These are phyloP conservation scores for Vitis riparia DNA, from an alignment of 164 flowering plant genomes.

Conservation along the genomic window DNA sequence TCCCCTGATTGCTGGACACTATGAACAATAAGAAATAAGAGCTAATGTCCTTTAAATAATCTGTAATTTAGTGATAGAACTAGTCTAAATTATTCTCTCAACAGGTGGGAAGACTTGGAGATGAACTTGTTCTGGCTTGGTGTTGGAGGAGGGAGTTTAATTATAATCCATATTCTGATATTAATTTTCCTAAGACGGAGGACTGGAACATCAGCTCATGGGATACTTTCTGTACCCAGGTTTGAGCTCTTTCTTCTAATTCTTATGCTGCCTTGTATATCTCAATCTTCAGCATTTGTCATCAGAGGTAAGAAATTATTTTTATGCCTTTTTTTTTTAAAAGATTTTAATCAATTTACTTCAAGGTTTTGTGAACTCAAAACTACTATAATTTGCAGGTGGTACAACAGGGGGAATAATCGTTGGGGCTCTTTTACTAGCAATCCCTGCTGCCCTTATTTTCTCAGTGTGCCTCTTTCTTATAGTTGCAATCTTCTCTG, in stretches of 20 bases:
- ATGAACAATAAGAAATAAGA: background rate
- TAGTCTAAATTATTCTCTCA: background rate
- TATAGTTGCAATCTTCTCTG: conserved; percentile 35
- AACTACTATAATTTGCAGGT: conserved; percentile 26
- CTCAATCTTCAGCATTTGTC: conserved; percentile 58
- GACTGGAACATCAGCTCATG: conserved; percentile 35
- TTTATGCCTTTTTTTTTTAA: background rate
- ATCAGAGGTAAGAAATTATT: conserved; percentile 40
- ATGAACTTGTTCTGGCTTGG: conserved; percentile 72
- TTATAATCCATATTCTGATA: conserved; percentile 30
- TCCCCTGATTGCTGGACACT: background rate
- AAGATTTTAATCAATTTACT: background rate
- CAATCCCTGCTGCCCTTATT: conserved; percentile 50
- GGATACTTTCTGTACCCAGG: conserved; percentile 48
- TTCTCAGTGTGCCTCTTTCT: conserved; percentile 47
- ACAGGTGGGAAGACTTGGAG: conserved; percentile 60
- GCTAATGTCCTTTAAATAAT: background rate
- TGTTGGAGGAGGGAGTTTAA: conserved; percentile 39
- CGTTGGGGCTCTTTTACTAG: conserved; percentile 43
- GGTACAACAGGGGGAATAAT: conserved; percentile 53
- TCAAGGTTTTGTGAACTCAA: background rate
- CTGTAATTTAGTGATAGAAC: background rate
- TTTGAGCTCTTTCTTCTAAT: conserved; percentile 58
- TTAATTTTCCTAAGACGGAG: conserved; percentile 53
- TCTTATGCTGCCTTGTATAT: conserved; percentile 53